phyloP scores from a whole-genome alignment of 202 grass and related monocot genomes.

The Bolboschoenoplectus hybrid region DNA sequence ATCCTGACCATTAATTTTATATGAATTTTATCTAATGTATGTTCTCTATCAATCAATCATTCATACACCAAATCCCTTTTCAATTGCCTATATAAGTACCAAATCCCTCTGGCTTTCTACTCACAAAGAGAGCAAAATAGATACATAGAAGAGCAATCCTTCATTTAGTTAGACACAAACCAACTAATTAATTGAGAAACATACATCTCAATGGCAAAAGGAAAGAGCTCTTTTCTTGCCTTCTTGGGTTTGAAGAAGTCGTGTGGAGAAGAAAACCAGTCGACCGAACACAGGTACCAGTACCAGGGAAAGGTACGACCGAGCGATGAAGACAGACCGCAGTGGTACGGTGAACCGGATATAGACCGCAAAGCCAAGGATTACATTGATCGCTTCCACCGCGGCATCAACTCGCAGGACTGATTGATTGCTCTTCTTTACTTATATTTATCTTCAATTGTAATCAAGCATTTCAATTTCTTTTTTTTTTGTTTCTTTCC shows the following conservation, averaged over 20 bases:
- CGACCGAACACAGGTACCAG: conserved; percentile 22
- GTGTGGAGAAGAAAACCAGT: conserved; percentile 10
- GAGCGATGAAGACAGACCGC: conserved; percentile 47
- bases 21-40: conserved; percentile 7
- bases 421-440: conserved; percentile 9
- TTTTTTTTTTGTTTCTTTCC: not conserved
- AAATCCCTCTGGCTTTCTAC: not conserved
- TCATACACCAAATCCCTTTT: not conserved
- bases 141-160: not conserved
- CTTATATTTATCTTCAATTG: not conserved
- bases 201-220: conserved; percentile 45
- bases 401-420: conserved; percentile 39
- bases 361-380: conserved; percentile 56
- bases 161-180: not conserved
- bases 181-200: not conserved
- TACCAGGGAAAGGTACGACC: conserved; percentile 44
- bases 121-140: not conserved
- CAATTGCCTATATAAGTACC: conserved; percentile 4
- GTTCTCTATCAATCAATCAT: conserved; percentile 2
- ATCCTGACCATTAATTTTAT: conserved; percentile 8
- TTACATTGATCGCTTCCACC: conserved; percentile 59
- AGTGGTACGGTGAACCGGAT: conserved; percentile 58
- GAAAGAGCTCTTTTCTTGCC: conserved; percentile 50
- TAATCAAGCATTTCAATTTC: not conserved
- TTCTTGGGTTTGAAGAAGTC: conserved; percentile 48